Base-by-base conservation (phyloP, 306 rosid species). In the Vigna unguiculata region DNA sequence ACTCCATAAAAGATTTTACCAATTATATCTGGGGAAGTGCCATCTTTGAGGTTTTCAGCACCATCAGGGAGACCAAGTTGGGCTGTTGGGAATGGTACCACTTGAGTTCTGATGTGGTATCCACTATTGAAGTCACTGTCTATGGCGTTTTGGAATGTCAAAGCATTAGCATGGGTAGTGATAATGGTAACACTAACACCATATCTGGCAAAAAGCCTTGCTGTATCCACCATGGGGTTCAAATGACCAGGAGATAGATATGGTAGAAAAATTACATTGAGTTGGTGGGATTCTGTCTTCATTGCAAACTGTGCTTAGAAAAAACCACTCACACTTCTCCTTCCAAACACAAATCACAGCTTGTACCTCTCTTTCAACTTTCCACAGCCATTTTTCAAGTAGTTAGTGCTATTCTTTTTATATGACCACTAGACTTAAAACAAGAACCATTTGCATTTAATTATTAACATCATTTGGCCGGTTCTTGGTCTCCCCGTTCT, bases 341-440 rank as follows among this genome's bases (percentile, higher is more conserved):
- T 88, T 86, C 54, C 85, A 76, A 63, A 88, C 90, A 2, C 83
- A 81, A 40, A 46, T 49, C 83, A 53, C 74, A 81, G 80, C 58
- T 40, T 22, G 43, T 40, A 9, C 12, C 45, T 9, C 12, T 40
- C 45, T 75, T 78, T 60, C 82, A 84, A 48, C 47, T 80, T 54
- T 71, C 89, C 81, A 8, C 12, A 9, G 9, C 1, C 45, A 9
- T 9, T 40, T 40, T 40, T 9, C 12, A 81, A 21, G 58, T 38
- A 86, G 88, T 85, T 57, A 46, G 55, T 64, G 11, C 17, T 16
- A 24, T 59, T 78, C 51, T 15, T 80, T 57, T 57, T 54, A 2
- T 57, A 58, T 58, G 9, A 7, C 20, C 19, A 57, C 62, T 16
- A 4, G 3, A 54, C 15, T 54, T 1, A 21, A 54, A 0, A 16